These are phyloP conservation scores for Brassica hybrid DNA, from an alignment of 441 rosid genomes.

Conservation along the genomic window DNA sequence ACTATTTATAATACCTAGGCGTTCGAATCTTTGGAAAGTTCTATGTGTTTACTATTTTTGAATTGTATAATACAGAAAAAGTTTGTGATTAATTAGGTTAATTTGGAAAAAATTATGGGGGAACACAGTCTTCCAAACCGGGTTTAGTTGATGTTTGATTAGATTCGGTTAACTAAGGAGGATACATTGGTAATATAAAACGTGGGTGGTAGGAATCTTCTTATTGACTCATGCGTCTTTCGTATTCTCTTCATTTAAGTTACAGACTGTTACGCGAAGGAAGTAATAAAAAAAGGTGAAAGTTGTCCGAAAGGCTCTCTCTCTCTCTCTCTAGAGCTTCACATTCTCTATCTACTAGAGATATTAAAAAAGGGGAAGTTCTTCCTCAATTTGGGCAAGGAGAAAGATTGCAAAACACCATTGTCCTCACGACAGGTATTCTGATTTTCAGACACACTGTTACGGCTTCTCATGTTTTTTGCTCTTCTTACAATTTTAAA, in stretches of 20 bases:
- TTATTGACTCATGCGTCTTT: slow-evolving; percentile 32
- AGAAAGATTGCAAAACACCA: slow-evolving; percentile 27
- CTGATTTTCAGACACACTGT: slow-evolving; percentile 9
- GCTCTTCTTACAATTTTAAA: not conserved
- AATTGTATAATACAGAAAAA: not conserved
- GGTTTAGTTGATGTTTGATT: not conserved
- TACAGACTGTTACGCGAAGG: slow-evolving; percentile 42
- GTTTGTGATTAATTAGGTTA: not conserved
- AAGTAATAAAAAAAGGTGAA: not conserved
- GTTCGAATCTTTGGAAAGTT: not conserved
- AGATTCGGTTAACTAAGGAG: not conserved
- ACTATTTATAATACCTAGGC: not conserved
- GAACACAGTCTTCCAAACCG: slow-evolving; percentile 5
- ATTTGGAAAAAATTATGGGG: not conserved
- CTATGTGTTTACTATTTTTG: not conserved
- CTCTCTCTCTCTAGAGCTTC: not conserved
- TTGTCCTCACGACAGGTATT: slow-evolving; percentile 19
- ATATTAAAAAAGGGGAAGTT: slow-evolving; percentile 16
- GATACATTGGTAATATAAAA: slow-evolving; percentile 14
- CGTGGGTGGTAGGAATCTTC: slow-evolving; percentile 17
- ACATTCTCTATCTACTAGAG: slow-evolving; percentile 20
- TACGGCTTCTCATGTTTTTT: not conserved
- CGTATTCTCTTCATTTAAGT: slow-evolving; percentile 12
- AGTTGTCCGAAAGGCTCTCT: too few species aligned
- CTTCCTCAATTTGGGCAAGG: not conserved